Evolutionary conservation across 2,329 filamentous ascomycete species (phyloP).

Genomic region (Clonostachys chloroleuca): DNA sequence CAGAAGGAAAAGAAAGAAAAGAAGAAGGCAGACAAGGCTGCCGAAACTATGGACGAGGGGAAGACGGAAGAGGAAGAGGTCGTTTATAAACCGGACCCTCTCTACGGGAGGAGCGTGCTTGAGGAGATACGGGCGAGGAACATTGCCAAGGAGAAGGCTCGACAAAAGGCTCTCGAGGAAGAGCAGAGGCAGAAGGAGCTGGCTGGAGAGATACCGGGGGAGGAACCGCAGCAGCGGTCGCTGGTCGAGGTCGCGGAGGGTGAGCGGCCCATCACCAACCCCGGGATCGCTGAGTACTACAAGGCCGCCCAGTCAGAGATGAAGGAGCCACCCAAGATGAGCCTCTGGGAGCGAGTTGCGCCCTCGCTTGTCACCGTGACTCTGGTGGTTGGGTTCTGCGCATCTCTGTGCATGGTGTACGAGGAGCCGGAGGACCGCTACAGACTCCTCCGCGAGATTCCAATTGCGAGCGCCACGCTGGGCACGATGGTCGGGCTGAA

Average conservation of each 20-base stretch:
- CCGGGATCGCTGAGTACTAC: conserved; percentile 28
- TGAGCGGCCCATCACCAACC: conserved; percentile 29
- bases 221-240: conserved; percentile 23
- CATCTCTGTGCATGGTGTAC: conserved; percentile 42
- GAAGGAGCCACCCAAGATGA: conserved; percentile 18
- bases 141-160: conserved; percentile 41
- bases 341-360: conserved; percentile 46
- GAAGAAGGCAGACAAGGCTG: conserved; percentile 2
- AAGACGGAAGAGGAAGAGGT: conserved; percentile 8
- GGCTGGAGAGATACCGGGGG: conserved; percentile 28
- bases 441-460: conserved; percentile 55
- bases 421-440: conserved; percentile 44
- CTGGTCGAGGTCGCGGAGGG: conserved; percentile 30
- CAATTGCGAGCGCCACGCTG: conserved; percentile 62
- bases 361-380: conserved; percentile 46
- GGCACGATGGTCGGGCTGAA: conserved; percentile 57
- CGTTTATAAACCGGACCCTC: conserved; percentile 31
- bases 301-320: conserved; percentile 46
- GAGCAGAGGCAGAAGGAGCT: conserved; percentile 20
- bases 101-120: conserved; percentile 54
- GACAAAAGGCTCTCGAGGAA: conserved; percentile 36
- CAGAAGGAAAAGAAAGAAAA: conserved; percentile 9
- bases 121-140: conserved; percentile 53
- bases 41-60: conserved; percentile 13
- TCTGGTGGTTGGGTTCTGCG: conserved; percentile 36